phyloP scores from a whole-genome alignment of 306 rosid species.

The Quillaja saponaria region DNA sequence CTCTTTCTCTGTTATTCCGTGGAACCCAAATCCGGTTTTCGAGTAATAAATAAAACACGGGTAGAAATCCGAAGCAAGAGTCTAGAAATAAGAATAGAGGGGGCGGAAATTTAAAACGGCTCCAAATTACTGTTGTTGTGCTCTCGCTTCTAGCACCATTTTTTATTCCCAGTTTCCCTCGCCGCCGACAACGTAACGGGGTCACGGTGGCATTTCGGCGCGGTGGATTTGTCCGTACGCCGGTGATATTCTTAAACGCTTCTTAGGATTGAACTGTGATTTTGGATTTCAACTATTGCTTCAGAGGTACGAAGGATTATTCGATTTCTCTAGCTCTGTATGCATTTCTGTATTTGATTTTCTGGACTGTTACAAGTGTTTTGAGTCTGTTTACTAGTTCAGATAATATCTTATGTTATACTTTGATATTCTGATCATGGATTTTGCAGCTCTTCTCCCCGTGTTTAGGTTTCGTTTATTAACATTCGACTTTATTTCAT shows the following conservation, averaged over 20 bases:
- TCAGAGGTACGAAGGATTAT: constrained; percentile 35
- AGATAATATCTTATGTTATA: too few species aligned
- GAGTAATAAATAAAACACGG: too few species aligned
- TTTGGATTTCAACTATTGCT: not conserved
- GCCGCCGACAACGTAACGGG: constrained; percentile 61
- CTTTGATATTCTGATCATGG: too few species aligned
- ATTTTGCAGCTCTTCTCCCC: too few species aligned
- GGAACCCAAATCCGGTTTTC: not conserved
- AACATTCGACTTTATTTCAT: too few species aligned
- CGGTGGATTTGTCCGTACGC: constrained; percentile 24
- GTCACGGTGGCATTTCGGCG: constrained; percentile 42
- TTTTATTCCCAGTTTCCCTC: not conserved
- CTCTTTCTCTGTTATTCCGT: not conserved
- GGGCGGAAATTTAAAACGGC: constrained; percentile 53
- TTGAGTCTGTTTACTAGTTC: not conserved
- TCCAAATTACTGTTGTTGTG: constrained; percentile 20
- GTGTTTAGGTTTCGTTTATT: too few species aligned
- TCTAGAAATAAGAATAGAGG: not conserved
- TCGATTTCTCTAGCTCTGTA: constrained; percentile 7
- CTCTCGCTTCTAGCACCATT: not conserved
- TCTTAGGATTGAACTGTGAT: too few species aligned
- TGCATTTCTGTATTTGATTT: not conserved
- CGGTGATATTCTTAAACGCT: constrained; percentile 36
- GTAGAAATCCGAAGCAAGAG: too few species aligned
- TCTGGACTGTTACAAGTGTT: not conserved